Conservation (phyloP, 1,139 yeast genomes). For the Hyphopichia wangnamkhiaoensis region DNA sequence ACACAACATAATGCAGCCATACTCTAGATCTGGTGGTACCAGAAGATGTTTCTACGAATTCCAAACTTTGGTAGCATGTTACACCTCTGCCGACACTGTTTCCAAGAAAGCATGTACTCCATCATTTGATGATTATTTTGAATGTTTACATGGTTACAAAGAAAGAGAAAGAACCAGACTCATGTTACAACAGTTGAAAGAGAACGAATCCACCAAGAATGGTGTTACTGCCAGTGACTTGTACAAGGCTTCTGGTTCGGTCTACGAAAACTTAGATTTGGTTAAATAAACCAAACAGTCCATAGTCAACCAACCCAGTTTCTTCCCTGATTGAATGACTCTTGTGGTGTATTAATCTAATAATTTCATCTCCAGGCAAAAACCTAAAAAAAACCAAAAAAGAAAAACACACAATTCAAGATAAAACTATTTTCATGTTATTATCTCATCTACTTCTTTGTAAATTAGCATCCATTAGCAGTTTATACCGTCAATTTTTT, state of each 20-base stretch:
- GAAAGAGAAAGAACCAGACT: conserved; percentile 50
- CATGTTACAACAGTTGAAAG: conserved; percentile 49
- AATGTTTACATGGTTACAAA: conserved; percentile 50
- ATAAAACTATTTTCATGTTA: no score
- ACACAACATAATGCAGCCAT: conserved; percentile 42
- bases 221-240: conserved; percentile 48
- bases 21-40: conserved; percentile 52
- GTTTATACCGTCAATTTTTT: no score
- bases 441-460: background rate
- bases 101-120: conserved; percentile 47
- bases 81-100: conserved; percentile 48
- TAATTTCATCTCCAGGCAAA: no score
- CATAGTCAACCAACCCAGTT: conserved; percentile 2
- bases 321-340: background rate
- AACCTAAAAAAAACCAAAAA: no score
- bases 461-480: conserved; percentile 1
- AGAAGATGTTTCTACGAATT: conserved; percentile 53
- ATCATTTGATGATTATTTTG: conserved; percentile 48
- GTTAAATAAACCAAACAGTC: conserved; percentile 18
- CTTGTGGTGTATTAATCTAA: no score
- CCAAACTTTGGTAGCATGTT: conserved; percentile 48
- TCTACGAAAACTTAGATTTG: conserved; percentile 49
- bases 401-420: no score
- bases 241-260: conserved; percentile 44
- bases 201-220: conserved; percentile 39